Conservation (phyloP, 73 alveolate genomes). For the Stentor roeselii region DNA sequence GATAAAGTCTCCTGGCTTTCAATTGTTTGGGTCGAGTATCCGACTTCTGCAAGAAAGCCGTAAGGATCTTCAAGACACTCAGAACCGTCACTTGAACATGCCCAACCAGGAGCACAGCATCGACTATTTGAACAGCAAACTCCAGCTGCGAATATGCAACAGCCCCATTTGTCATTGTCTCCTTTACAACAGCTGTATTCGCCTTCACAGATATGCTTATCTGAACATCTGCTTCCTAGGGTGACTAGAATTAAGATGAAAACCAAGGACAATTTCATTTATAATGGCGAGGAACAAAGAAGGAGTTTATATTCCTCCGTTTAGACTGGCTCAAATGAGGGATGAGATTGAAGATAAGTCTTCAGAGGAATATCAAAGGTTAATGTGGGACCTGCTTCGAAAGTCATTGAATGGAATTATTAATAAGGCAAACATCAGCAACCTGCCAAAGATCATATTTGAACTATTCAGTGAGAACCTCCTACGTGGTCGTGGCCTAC, state of each 20-base stretch:
- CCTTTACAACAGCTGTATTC: neutral
- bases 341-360: conserved; percentile 88
- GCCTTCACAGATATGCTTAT: neutral
- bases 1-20: too few relatives aligned
- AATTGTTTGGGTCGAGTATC: neutral
- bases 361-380: conserved; percentile 91
- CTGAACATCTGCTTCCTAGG: too few relatives aligned
- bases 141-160: neutral
- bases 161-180: neutral
- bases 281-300: neutral
- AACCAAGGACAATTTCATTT: too few relatives aligned
- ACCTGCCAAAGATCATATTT: conserved; percentile 79
- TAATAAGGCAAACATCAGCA: conserved; percentile 89
- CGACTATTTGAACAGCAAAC: neutral
- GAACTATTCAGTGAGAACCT: conserved; percentile 99
- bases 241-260: too few relatives aligned
- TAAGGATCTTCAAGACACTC: neutral
- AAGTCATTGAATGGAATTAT: conserved; percentile 97
- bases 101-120: neutral
- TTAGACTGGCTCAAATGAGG: conserved; percentile 82
- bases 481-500: conserved; percentile 97
- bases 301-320: conserved; percentile 96
- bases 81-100: neutral
- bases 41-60: neutral
- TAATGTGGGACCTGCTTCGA: conserved; percentile 98